Conservation (phyloP, 2,329 filamentous ascomycete genomes). For the Penicillium sp. region DNA sequence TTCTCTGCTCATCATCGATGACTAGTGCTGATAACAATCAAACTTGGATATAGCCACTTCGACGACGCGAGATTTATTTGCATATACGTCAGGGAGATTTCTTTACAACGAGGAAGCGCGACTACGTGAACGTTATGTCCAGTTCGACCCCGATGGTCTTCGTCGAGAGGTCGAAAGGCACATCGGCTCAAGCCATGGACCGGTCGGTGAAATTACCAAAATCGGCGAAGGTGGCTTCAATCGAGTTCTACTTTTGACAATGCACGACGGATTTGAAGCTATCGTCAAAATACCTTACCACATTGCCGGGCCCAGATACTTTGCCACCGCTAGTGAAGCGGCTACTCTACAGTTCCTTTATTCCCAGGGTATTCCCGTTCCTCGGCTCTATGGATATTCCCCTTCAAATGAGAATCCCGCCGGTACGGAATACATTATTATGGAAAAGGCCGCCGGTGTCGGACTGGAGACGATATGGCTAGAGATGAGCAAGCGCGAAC, state of each 20-base stretch:
- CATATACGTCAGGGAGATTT: neutral
- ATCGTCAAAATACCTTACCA: neutral
- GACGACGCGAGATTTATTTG: neutral
- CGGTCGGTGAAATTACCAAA: neutral
- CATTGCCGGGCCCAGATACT: neutral
- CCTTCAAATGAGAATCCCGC: neutral
- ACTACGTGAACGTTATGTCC: neutral
- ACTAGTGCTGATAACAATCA: too few relatives aligned
- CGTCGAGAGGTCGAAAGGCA: neutral
- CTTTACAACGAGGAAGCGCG: constrained; percentile 9
- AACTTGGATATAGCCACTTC: too few relatives aligned
- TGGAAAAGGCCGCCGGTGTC: neutral
- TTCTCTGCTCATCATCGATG: too few relatives aligned
- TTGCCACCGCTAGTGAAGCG: neutral
- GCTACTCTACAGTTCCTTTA: neutral
- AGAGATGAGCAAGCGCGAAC: neutral
- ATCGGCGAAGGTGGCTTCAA: neutral
- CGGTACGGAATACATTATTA: neutral
- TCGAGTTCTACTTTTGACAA: constrained; percentile 1
- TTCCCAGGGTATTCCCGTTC: neutral
- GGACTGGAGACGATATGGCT: neutral
- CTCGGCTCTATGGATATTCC: neutral
- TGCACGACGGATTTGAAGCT: neutral
- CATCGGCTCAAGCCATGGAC: neutral
- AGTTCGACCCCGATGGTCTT: neutral